A percentile compares a stretch with the other conserved stretches of the same genome.
These are phyloP conservation scores for Brettanomyces bruxellensis DNA, from an alignment of 805 yeast species.

Conservation along the genomic window DNA sequence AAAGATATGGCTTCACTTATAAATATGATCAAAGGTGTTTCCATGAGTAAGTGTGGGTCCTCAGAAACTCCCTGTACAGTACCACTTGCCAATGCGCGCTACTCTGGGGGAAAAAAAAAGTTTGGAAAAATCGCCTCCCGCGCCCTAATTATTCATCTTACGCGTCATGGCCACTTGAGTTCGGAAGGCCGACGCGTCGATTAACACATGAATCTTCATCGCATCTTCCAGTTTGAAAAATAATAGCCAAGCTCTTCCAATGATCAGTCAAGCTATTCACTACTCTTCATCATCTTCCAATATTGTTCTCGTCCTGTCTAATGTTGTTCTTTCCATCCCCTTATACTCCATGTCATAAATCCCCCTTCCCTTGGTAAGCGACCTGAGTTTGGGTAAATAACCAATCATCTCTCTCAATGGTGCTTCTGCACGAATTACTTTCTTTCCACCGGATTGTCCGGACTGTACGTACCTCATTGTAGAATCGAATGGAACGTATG, in stretches of 20 bases:
- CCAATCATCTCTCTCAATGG: slow-evolving; percentile 91
- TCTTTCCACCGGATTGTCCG: slow-evolving; percentile 26
- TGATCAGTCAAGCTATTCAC: too few species aligned
- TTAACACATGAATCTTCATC: neutral
- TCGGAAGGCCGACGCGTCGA: neutral
- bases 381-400: slow-evolving; percentile 65
- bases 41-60: too few species aligned
- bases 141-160: too few species aligned
- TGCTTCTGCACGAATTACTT: slow-evolving; percentile 66
- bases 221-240: too few species aligned
- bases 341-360: slow-evolving; percentile 68
- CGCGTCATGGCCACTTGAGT: too few species aligned
- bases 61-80: too few species aligned
- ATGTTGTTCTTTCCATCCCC: slow-evolving; percentile 61
- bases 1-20: too few species aligned
- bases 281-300: slow-evolving; percentile 9
- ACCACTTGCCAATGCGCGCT: too few species aligned
- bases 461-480: slow-evolving; percentile 34
- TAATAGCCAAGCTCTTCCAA: too few species aligned
- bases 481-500: slow-evolving; percentile 73
- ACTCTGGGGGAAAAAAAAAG: too few species aligned
- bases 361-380: slow-evolving; percentile 86
- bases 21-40: too few species aligned
- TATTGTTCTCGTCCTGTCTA: slow-evolving; percentile 37
- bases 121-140: too few species aligned